phyloP scores from a whole-genome alignment of 768 basidiomycete genomes.

The Lyophyllum semitale region DNA sequence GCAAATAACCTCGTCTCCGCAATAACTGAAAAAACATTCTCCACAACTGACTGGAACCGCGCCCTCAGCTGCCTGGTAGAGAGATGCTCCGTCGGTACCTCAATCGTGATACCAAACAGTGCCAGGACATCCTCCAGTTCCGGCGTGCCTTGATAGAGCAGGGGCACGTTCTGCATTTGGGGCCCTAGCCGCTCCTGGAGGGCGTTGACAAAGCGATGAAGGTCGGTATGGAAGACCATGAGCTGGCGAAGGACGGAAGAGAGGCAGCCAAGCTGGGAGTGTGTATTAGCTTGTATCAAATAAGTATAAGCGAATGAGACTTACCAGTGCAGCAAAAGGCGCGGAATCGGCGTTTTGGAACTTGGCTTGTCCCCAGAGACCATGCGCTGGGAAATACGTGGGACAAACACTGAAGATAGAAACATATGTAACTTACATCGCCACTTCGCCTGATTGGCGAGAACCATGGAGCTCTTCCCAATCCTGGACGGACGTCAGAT shows the following conservation, averaged over 20 bases:
- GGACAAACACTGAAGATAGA: background rate
- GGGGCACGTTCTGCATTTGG: slow-evolving; percentile 66
- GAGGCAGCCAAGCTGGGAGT: slow-evolving; percentile 57
- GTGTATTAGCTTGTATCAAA: background rate
- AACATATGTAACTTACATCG: slow-evolving; percentile 42
- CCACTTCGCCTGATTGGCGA: slow-evolving; percentile 75
- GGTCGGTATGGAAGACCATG: slow-evolving; percentile 72
- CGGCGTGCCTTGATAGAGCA: slow-evolving; percentile 71
- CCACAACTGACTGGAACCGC: slow-evolving; percentile 69
- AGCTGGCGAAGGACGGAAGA: slow-evolving; percentile 74
- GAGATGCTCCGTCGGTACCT: slow-evolving; percentile 54
- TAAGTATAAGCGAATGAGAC: background rate
- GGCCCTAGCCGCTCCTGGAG: slow-evolving; percentile 66
- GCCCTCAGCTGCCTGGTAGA: slow-evolving; percentile 64
- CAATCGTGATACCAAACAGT: slow-evolving; percentile 53
- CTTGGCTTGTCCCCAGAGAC: slow-evolving; percentile 78
- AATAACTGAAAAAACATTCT: slow-evolving; percentile 68
- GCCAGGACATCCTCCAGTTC: slow-evolving; percentile 66
- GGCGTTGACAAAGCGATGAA: slow-evolving; percentile 63
- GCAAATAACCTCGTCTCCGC: slow-evolving; percentile 72
- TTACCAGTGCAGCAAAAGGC: slow-evolving; percentile 61
- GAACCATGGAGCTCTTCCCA: slow-evolving; percentile 76
- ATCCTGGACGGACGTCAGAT: no score
- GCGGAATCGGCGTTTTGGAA: slow-evolving; percentile 66
- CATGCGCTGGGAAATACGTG: slow-evolving; percentile 45